Evolutionary conservation across 164 flowering plant species (phyloP), one percentile per base, ranked within the genome.

Genomic region (Cinnamomum chago): DNA sequence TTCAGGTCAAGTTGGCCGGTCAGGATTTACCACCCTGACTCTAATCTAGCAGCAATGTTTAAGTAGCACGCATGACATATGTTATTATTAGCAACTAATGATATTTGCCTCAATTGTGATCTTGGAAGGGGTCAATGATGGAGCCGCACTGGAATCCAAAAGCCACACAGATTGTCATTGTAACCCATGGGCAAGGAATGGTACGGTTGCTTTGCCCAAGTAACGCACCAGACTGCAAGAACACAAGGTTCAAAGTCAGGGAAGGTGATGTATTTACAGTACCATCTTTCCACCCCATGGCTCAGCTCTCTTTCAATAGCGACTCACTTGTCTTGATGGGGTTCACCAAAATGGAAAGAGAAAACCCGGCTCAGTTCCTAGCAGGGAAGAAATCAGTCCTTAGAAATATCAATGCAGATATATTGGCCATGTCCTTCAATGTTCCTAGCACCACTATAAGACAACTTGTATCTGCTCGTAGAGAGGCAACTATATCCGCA

Each of bases 111-210:
- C 47, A 40, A 40, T 40, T 40, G 47, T 40, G 47, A 40, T 40
- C 47, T 40, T 40, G 47, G 67, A 50, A 91, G 98, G 94, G 90
- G 10, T 84, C 96, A 2, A 93, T 95, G 99, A 88, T 93, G 95
- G 98, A 86, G 64, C 99, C 97, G 3, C 99, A 95, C 67, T 93
- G 97, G 97, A 95, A 95, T 76, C 95, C 95, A 20, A 78, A 24
- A 81, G 97, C 90, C 0, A 86, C 85, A 0, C 96, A 92, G 85
- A 81, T 90, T 68, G 82, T 87, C 3, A 58, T 93, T 14, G 99
- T 87, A 20, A 71, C 86, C 5, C 74, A 89, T 15, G 99, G 99
- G 58, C 73, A 72, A 74, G 99, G 99, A 17, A 92, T 92, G 88
- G 81, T 92, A 62, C 83, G 82, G 20, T 82, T 87, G 68, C 89